Evolutionary conservation across 768 basidiomycete genomes (phyloP).

Genomic region (Kwoniella sp.): DNA sequence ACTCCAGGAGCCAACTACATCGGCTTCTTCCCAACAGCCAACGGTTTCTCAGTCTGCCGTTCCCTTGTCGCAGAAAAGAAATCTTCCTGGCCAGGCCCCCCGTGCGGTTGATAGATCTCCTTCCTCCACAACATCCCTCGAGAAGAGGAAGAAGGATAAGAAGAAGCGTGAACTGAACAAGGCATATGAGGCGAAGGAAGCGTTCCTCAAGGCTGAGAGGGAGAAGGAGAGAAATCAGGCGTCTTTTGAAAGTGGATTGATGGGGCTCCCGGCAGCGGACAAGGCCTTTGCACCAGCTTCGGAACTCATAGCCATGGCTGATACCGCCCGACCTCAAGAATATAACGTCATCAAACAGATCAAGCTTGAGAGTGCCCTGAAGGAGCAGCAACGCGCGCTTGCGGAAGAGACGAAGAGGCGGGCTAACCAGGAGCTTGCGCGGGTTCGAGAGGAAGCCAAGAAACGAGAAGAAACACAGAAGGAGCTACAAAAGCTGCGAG

Average conservation of each 20-base stretch:
- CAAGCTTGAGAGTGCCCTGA: neutral
- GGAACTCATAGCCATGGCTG: neutral
- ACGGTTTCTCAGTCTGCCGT: neutral
- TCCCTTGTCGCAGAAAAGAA: neutral
- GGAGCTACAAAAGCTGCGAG: neutral
- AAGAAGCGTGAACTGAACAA: conserved; percentile 3
- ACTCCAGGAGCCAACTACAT: too few relatives aligned
- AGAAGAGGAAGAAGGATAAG: conserved; percentile 2
- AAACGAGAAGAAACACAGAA: conserved; percentile 1
- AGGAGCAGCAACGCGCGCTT: neutral
- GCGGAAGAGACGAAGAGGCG: conserved; percentile 17
- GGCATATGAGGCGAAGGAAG: neutral
- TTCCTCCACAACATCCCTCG: neutral
- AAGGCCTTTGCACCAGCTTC: neutral
- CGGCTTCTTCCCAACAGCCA: too few relatives aligned
- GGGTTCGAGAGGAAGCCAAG: conserved; percentile 2
- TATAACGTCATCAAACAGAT: neutral
- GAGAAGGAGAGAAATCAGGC: neutral
- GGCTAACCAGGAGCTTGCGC: conserved; percentile 10
- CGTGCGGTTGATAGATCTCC: neutral
- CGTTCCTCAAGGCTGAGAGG: neutral
- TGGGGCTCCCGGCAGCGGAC: neutral
- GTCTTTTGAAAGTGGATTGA: too few relatives aligned
- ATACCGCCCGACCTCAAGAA: neutral
- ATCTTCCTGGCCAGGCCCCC: neutral